Percentiles rank a stretch among this genome's conserved stretches.
Evolutionary conservation across 192 early-diverging fungal genomes (phyloP).

Genomic region (Dissophora globulifera): DNA sequence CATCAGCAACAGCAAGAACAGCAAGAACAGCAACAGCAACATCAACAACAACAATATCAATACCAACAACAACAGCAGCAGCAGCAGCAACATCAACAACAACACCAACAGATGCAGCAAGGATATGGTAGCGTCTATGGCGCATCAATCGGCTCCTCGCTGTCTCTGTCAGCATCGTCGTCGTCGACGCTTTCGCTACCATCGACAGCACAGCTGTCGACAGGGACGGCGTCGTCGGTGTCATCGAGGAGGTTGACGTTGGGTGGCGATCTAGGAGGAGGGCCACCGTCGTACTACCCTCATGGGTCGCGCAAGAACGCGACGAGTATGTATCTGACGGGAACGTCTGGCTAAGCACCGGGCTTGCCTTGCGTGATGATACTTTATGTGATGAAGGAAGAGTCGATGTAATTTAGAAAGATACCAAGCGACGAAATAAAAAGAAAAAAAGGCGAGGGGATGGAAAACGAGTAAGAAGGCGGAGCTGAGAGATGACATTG

Average conservation of each 20-base stretch:
- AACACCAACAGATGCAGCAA: conserved; percentile 9
- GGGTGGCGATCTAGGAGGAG: conserved; percentile 11
- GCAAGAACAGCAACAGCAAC: background rate
- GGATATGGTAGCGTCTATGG: too few relatives aligned
- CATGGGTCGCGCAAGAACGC: conserved; percentile 32
- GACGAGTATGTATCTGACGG: conserved; percentile 44
- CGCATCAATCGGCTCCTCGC: conserved; percentile 7
- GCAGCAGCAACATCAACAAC: conserved; percentile 17
- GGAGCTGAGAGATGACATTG: too few relatives aligned
- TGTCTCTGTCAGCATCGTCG: background rate
- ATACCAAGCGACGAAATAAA: too few relatives aligned
- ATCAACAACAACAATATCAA: conserved; percentile 20
- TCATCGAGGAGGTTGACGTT: background rate
- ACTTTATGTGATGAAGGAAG: too few relatives aligned
- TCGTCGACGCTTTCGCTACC: conserved; percentile 1
- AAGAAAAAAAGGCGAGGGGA: too few relatives aligned
- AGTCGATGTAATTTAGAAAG: too few relatives aligned
- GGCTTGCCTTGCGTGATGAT: too few relatives aligned
- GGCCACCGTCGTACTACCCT: background rate
- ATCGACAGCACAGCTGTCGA: too few relatives aligned
- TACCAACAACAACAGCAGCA: conserved; percentile 10
- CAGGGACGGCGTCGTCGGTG: too few relatives aligned
- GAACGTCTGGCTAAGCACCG: too few relatives aligned
- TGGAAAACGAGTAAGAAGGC: too few relatives aligned
- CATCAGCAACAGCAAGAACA: conserved; percentile 5